phyloP scores from a whole-genome alignment of 2,329 filamentous ascomycete species.

The Epichloe gansuensis region DNA sequence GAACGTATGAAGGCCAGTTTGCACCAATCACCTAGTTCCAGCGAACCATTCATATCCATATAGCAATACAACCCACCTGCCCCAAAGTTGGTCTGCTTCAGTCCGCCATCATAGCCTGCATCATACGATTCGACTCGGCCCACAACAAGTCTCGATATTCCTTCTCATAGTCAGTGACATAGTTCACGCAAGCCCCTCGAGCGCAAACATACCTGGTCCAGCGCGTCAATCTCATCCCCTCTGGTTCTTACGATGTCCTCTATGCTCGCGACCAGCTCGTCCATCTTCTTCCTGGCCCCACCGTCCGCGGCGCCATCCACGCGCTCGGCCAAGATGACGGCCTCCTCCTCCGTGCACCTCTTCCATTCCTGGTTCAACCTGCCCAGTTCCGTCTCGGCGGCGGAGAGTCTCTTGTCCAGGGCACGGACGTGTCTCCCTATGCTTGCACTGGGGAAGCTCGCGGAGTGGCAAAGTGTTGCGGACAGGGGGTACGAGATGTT shows the following conservation, averaged over 20 bases:
- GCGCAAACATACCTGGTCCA: slow-evolving; percentile 15
- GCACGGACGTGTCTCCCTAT: slow-evolving; percentile 14
- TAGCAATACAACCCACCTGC: not conserved
- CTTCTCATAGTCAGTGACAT: not conserved
- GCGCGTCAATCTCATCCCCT: slow-evolving; percentile 11
- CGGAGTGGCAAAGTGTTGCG: slow-evolving; percentile 18
- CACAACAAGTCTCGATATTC: slow-evolving; percentile 5
- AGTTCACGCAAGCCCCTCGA: no score
- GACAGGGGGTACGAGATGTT: slow-evolving; percentile 21
- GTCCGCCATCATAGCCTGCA: slow-evolving; percentile 14
- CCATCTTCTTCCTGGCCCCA: not conserved
- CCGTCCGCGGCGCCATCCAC: not conserved
- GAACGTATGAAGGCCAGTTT: no score
- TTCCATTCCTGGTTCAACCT: slow-evolving; percentile 15
- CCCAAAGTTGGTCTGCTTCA: not conserved
- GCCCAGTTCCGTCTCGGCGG: slow-evolving; percentile 14
- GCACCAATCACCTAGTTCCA: no score
- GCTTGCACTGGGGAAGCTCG: slow-evolving; percentile 12
- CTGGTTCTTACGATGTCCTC: slow-evolving; percentile 13
- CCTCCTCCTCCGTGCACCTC: slow-evolving; percentile 11
- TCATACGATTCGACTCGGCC: slow-evolving; percentile 10
- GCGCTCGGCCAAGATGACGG: slow-evolving; percentile 11
- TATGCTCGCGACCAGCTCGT: slow-evolving; percentile 11
- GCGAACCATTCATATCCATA: no score
- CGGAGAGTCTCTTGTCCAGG: slow-evolving; percentile 11